Percentiles rank a stretch among this genome's conserved stretches.
phyloP scores from a whole-genome alignment of 2,329 filamentous ascomycete genomes.

The Ophiocordyceps camponoti-floridani region DNA sequence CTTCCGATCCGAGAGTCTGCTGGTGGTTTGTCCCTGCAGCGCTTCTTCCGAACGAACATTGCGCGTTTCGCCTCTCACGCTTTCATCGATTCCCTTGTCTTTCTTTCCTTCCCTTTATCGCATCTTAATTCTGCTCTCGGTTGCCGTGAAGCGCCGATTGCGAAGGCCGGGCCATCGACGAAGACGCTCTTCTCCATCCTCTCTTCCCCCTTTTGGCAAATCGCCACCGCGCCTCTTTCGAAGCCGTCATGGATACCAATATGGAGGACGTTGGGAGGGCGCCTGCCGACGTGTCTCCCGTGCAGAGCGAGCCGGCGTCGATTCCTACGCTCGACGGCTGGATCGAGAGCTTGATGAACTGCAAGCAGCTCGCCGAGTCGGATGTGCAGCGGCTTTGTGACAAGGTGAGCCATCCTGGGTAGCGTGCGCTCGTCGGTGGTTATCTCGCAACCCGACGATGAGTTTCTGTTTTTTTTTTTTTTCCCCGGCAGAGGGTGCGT shows the following conservation, averaged over 20 bases:
- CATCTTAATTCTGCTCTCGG: neutral
- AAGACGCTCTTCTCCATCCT: neutral
- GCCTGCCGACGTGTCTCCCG: constrained; percentile 59
- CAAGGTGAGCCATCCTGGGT: constrained; percentile 50
- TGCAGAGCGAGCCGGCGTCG: constrained; percentile 62
- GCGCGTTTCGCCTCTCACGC: no score
- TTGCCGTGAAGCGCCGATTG: no score
- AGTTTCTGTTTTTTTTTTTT: neutral
- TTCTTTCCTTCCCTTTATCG: neutral
- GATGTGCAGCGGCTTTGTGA: constrained; percentile 96
- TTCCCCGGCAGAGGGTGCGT: neutral
- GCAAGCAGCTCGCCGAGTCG: constrained; percentile 90
- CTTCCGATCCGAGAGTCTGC: no score
- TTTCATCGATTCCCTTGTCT: neutral
- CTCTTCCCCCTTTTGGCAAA: neutral
- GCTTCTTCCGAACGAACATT: no score
- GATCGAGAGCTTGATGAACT: constrained; percentile 96
- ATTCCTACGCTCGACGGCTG: constrained; percentile 91
- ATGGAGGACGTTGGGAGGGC: constrained; percentile 95
- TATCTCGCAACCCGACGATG: no score
- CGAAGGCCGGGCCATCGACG: neutral
- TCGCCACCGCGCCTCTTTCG: neutral
- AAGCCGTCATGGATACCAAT: constrained; percentile 70
- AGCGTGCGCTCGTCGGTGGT: neutral
- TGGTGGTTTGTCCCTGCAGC: no score